Percentiles rank a stretch among this genome's conserved stretches.
phyloP scores from a whole-genome alignment of 306 rosid species.

The Malus sieversii region DNA sequence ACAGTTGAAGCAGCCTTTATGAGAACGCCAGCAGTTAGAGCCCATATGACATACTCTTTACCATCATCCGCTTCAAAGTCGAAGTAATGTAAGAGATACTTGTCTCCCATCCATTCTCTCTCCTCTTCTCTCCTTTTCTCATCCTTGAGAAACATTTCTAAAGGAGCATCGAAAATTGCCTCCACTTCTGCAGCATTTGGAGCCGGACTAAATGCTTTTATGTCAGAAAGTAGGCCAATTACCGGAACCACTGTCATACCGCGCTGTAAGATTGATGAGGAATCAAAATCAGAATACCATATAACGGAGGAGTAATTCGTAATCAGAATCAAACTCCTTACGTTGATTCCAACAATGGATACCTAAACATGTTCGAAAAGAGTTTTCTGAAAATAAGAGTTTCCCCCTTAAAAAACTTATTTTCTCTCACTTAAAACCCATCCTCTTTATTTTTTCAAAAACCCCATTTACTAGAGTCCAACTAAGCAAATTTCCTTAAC shows the following conservation, averaged over 20 bases:
- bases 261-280: slow-evolving; percentile 21
- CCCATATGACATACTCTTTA: slow-evolving; percentile 71
- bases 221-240: slow-evolving; percentile 53
- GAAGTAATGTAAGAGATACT: slow-evolving; percentile 55
- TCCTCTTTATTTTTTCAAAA: too few species aligned
- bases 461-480: too few species aligned
- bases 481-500: too few species aligned
- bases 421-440: too few species aligned
- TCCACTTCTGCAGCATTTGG: slow-evolving; percentile 71
- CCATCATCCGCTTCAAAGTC: slow-evolving; percentile 40
- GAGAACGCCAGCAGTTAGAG: slow-evolving; percentile 75
- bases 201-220: slow-evolving; percentile 57
- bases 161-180: slow-evolving; percentile 69
- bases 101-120: slow-evolving; percentile 65
- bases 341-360: too few species aligned
- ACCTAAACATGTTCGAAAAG: not conserved
- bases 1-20: slow-evolving; percentile 54
- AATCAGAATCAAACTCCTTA: too few species aligned
- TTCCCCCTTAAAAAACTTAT: too few species aligned
- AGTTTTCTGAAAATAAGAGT: not conserved
- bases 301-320: too few species aligned
- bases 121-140: slow-evolving; percentile 70
- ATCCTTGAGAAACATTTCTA: slow-evolving; percentile 89
- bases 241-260: slow-evolving; percentile 70
- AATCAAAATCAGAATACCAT: too few species aligned